phyloP scores from a whole-genome alignment of 352 stramenopile genomes.

The Globisporangium nodosum region DNA sequence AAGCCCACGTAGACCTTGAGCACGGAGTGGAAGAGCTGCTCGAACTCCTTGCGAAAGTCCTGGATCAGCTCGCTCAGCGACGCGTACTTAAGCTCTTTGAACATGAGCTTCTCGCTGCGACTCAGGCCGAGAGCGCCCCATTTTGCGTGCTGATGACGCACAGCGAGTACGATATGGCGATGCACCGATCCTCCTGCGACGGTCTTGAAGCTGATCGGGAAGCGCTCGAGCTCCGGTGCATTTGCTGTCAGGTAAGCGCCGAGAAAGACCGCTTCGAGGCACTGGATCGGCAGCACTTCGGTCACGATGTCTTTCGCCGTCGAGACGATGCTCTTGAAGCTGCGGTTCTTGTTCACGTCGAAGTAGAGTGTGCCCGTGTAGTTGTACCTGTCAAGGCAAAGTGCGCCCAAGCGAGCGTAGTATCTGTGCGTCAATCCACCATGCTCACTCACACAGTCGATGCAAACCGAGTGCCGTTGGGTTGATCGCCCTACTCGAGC shows the following conservation, averaged over 20 bases:
- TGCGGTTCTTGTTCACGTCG: constrained; percentile 83
- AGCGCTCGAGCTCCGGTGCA: constrained; percentile 59
- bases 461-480: neutral
- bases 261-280: constrained; percentile 85
- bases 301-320: constrained; percentile 84
- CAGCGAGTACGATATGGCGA: constrained; percentile 76
- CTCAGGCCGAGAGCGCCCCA: constrained; percentile 84
- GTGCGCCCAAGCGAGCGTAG: neutral
- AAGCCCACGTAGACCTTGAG: constrained; percentile 81
- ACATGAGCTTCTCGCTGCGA: constrained; percentile 79
- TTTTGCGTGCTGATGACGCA: constrained; percentile 67
- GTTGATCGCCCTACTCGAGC: constrained; percentile 36
- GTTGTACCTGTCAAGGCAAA: constrained; percentile 56
- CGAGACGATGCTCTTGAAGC: constrained; percentile 83
- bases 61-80: constrained; percentile 71
- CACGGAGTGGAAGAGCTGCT: constrained; percentile 56
- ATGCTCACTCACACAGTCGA: neutral
- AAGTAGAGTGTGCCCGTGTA: constrained; percentile 86
- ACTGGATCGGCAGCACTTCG: constrained; percentile 84
- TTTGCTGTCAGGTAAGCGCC: constrained; percentile 73
- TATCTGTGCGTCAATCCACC: neutral
- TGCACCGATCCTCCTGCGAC: constrained; percentile 50
- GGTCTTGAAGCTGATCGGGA: constrained; percentile 86
- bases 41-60: constrained; percentile 65
- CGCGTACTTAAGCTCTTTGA: constrained; percentile 79